Percentiles rank a stretch among this genome's conserved stretches.
phyloP scores from a whole-genome alignment of 768 basidiomycete species.

The Mycena maculata region DNA sequence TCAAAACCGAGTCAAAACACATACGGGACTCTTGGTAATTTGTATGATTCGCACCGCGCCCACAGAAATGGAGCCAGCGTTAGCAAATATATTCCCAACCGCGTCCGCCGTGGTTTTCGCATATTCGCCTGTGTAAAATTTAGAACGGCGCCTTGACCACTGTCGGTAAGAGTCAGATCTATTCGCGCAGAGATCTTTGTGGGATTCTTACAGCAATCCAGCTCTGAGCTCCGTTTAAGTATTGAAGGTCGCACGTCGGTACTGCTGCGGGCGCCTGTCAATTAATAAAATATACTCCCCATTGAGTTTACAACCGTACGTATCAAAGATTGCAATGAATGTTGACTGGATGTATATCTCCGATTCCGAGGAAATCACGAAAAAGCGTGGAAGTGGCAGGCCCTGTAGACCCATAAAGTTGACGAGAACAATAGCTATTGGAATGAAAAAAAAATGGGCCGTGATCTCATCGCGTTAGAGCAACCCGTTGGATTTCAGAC shows the following conservation, averaged over 20 bases:
- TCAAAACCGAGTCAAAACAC: not conserved
- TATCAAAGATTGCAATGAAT: slow-evolving; percentile 15
- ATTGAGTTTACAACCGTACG: slow-evolving; percentile 6
- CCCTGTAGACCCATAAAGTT: too few relatives aligned
- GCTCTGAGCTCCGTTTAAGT: not conserved
- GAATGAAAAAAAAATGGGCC: not conserved
- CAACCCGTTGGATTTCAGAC: too few relatives aligned
- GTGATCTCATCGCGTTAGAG: too few relatives aligned
- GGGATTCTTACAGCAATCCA: not conserved
- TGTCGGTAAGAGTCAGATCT: not conserved
- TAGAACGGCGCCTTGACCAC: not conserved
- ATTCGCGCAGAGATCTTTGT: not conserved
- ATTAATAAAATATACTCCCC: slow-evolving; percentile 12
- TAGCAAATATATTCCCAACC: not conserved
- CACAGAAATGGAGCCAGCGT: not conserved
- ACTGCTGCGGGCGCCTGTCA: not conserved
- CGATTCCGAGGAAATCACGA: slow-evolving; percentile 1
- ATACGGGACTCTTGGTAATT: not conserved
- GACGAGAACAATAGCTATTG: not conserved
- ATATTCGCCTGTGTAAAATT: not conserved
- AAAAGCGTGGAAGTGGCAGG: too few relatives aligned
- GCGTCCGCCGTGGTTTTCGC: slow-evolving; percentile 9
- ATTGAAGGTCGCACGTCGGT: slow-evolving; percentile 6
- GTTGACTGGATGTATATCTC: not conserved
- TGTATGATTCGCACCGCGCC: too few relatives aligned